Base-by-base conservation (phyloP, 495 filamentous ascomycete genomes). In the Penicillium antarcticum region DNA sequence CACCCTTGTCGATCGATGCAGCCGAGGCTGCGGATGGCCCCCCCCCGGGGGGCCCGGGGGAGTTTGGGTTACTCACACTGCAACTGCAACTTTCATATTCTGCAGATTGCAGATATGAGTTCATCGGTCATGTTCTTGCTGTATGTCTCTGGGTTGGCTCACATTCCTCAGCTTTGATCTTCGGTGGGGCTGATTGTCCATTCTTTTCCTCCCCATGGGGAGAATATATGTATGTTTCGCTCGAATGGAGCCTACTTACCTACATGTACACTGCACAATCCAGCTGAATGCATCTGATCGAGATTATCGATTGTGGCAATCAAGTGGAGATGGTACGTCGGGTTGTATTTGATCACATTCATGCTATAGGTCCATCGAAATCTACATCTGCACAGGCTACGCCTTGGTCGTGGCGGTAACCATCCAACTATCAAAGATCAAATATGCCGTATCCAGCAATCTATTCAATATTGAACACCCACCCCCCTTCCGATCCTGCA, bases 11-110 rank as follows among this genome's bases (percentile, higher is more conserved):
- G 48, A 52, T 61, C 53, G 41, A 44, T 51, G 46, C 56, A 38
- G 18, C 18, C 45, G 29, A 26, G 26, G 51, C 24, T 36, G 43
- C 57, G 53, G 57, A 57, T 35, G 39, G 31, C 18, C 18, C 33
- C 38, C 50, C 58, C 21, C 21, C 21, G 21, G 40, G 39, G 16
- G 6, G 26, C 26, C 26, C 26, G 26, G 26, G 40, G 31, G 29
- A 23, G 9, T 34, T 51, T 55, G 51, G 44, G 58, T 58, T 58
- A 58, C 58, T 53, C 58, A 58, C 32, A 45, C 51, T 57, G 58
- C 42, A 42, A 35, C 32, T 29, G 52, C 43, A 43, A 47, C 43
- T 32, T 44, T 37, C 47, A 26, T 11, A 26, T 40, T 29, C 9
- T 29, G 8, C 26, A 6, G 26, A n/a, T 23, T 29, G 26, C 26